These are phyloP conservation scores for Rutstroemia sydowiana DNA, from an alignment of 2,329 filamentous ascomycete species.

Conservation along the genomic window DNA sequence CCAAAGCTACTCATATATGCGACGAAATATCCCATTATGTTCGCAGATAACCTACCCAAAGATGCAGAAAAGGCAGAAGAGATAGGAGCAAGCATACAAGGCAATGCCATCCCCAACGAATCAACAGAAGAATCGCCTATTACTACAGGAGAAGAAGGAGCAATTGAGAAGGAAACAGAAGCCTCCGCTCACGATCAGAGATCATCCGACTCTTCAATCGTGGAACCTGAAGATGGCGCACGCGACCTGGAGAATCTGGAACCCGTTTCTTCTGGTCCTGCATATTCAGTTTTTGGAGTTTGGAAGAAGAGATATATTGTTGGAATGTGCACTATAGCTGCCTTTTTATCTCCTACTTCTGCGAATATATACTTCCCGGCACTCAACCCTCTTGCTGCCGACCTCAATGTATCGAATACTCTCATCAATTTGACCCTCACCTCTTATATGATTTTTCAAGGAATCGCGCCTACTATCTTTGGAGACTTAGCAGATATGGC, in stretches of 20 bases:
- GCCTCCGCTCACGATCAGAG: background rate
- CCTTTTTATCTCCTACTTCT: slow-evolving; percentile 28
- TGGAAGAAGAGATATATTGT: slow-evolving; percentile 44
- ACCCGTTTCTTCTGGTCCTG: slow-evolving; percentile 23
- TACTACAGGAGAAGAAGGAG: slow-evolving; percentile 9
- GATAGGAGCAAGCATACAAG: slow-evolving; percentile 13
- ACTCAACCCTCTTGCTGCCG: slow-evolving; percentile 27
- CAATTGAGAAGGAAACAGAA: slow-evolving; percentile 4
- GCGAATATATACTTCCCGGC: slow-evolving; percentile 30
- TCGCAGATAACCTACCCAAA: slow-evolving; percentile 13
- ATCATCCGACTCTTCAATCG: slow-evolving; percentile 13
- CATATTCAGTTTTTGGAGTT: slow-evolving; percentile 27
- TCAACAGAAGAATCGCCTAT: slow-evolving; percentile 8
- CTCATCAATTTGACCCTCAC: slow-evolving; percentile 29
- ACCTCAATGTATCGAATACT: slow-evolving; percentile 26
- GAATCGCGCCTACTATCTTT: slow-evolving; percentile 49
- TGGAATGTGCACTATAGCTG: slow-evolving; percentile 42
- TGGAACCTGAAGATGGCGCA: slow-evolving; percentile 16
- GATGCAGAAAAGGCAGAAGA: slow-evolving; percentile 20
- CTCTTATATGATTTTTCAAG: slow-evolving; percentile 45
- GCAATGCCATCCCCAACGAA: slow-evolving; percentile 12
- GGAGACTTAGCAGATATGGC: slow-evolving; percentile 49
- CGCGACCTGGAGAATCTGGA: slow-evolving; percentile 26
- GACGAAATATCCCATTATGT: slow-evolving; percentile 16
- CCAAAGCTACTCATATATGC: slow-evolving; percentile 12